Base-by-base conservation (phyloP, 1,284 basidiomycete genomes). In the Apiotrichum siamense region DNA sequence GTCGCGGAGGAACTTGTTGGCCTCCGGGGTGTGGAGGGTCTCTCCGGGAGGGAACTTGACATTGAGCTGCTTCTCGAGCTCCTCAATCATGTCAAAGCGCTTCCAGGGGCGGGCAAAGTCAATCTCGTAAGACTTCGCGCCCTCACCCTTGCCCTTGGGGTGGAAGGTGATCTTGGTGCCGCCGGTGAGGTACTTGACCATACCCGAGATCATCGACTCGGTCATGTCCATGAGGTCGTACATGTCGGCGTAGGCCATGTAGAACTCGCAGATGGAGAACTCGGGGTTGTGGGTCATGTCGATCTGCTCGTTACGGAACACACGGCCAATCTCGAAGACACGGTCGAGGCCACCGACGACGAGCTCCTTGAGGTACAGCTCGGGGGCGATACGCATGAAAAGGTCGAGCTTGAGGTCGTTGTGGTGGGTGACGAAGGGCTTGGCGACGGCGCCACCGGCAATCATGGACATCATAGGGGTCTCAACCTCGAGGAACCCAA, bases 211-310 rank as follows among this genome's bases (percentile, higher is more conserved):
- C 79, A 99, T 80, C 42, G 78, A 77, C 77, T 99, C 96, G 32
- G 94, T 99, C 60, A 98, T 81, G 53, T 97, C 93, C 94, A 98
- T 97, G 55, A 98, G 60, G 71, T 98, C 96, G 78, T 93, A 88
- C 91, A 97, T 96, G 75, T 98, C 94, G 58, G 94, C 94, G 69
- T 97, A 98, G 25, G 94, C 94, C 94, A 99, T 98, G 75, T 98
- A 98, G 77, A 99, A 98, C 78, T 99, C 94, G 81, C 94, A 98
- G 75, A 97, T 96, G 20, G 90, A 90, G 78, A 96, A 94, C 72
- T 94, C 90, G 59, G 92, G 91, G 76, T 96, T 96, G 75, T 96
- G 92, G 24, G 94, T 99, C 65, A 97, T 79, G 77, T 99, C 96
- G 72, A 99, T 99, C 47, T 92, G 88, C 74, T 99, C 96, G 75